These are phyloP conservation scores for Aspergillus novoparasiticus DNA, from an alignment of 2,329 filamentous ascomycete species.

Conservation along the genomic window DNA sequence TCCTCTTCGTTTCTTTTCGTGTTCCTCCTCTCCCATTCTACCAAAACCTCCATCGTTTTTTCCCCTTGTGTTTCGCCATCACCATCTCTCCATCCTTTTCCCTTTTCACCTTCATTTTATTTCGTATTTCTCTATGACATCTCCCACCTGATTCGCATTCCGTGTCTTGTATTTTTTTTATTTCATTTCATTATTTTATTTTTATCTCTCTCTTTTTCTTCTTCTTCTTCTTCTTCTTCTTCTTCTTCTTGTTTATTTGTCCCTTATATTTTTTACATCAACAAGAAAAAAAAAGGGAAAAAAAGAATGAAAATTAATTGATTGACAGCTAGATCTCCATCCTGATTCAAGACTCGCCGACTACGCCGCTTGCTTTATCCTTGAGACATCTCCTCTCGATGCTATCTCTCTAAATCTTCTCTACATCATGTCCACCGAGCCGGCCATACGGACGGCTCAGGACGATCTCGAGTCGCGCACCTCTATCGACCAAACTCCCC, in stretches of 20 bases:
- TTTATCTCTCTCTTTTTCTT: background rate
- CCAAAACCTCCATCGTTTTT: conserved; percentile 7
- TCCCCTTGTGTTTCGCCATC: conserved; percentile 13
- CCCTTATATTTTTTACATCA: background rate
- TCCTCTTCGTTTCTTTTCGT: conserved; percentile 16
- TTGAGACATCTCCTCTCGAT: conserved; percentile 13
- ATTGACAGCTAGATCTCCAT: background rate
- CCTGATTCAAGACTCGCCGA: conserved; percentile 8
- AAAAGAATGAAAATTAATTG: background rate
- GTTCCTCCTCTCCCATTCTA: conserved; percentile 22
- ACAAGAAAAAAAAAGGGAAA: background rate
- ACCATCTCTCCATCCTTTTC: conserved; percentile 12
- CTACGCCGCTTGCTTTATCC: background rate
- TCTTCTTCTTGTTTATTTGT: no score
- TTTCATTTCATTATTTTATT: background rate
- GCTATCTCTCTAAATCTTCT: conserved; percentile 13
- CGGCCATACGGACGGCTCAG: conserved; percentile 29
- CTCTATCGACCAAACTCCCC: conserved; percentile 24
- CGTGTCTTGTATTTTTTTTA: background rate
- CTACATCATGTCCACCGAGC: conserved; percentile 37
- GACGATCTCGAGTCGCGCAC: conserved; percentile 29
- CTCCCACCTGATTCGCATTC: conserved; percentile 3
- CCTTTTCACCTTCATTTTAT: conserved; percentile 11
- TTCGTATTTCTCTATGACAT: conserved; percentile 16
- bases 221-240: background rate